phyloP scores from a whole-genome alignment of 345 rosid species.

The Garcia nutans region DNA sequence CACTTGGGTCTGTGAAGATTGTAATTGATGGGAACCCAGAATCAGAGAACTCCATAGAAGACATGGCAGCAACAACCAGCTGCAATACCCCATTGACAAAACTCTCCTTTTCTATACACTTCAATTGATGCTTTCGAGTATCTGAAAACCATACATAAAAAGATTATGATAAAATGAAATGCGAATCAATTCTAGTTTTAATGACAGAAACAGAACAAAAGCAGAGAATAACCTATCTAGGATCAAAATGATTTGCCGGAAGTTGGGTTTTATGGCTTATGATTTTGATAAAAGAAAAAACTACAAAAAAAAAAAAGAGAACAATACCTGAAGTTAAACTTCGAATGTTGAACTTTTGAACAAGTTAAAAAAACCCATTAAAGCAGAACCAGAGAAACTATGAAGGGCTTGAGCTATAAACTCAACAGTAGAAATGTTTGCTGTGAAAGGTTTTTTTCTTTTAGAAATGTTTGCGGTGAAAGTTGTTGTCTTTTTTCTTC shows the following conservation, averaged over 20 bases:
- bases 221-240: neutral
- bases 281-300: neutral
- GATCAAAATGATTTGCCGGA: neutral
- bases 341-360: too few species aligned
- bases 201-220: conserved; percentile 3
- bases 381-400: conserved; percentile 10
- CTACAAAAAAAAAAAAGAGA: neutral
- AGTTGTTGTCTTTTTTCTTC: neutral
- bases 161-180: neutral
- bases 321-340: neutral
- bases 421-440: neutral
- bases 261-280: neutral
- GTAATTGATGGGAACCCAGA: conserved; percentile 52
- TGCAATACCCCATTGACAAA: conserved; percentile 40
- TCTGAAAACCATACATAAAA: conserved; percentile 7
- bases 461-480: conserved; percentile 1
- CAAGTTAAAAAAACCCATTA: neutral
- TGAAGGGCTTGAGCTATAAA: neutral
- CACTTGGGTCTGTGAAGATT: conserved; percentile 72
- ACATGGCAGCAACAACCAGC: conserved; percentile 38
- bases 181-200: neutral
- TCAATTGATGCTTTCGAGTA: neutral
- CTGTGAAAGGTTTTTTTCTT: neutral
- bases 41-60: conserved; percentile 49
- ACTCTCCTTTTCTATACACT: conserved; percentile 1